Percentiles rank a stretch among this genome's conserved stretches.
Conservation (phyloP, 1,284 basidiomycete species). For the Sanghuangporus sanghuang region DNA sequence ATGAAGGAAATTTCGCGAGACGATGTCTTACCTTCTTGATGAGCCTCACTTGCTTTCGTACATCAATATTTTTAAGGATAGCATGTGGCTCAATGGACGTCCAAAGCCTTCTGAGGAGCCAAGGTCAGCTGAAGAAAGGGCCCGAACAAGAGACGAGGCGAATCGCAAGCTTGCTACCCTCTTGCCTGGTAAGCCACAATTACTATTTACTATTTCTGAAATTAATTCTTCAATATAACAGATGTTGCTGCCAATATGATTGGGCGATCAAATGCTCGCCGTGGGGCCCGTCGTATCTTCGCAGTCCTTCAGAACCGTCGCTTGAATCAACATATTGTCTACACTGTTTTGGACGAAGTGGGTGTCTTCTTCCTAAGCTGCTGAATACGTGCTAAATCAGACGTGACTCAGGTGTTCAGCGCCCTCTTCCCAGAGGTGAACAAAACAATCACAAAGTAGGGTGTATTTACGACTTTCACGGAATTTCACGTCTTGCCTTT, state of each 20-base stretch:
- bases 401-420: slow-evolving; percentile 43
- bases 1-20: slow-evolving; percentile 81
- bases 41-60: slow-evolving; percentile 65
- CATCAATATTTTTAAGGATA: slow-evolving; percentile 63
- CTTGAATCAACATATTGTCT: slow-evolving; percentile 88
- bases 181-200: slow-evolving; percentile 67
- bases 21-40: slow-evolving; percentile 55
- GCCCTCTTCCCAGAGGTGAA: slow-evolving; percentile 55
- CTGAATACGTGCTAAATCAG: background rate
- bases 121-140: slow-evolving; percentile 78
- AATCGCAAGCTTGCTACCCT: slow-evolving; percentile 83
- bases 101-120: slow-evolving; percentile 55
- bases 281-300: slow-evolving; percentile 88
- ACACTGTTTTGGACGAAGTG: slow-evolving; percentile 86
- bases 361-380: slow-evolving; percentile 15
- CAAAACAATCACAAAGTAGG: background rate
- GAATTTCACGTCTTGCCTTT: background rate
- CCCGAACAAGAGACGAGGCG: slow-evolving; percentile 77
- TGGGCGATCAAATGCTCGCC: slow-evolving; percentile 86
- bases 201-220: slow-evolving; percentile 2
- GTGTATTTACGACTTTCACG: background rate
- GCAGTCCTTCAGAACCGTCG: slow-evolving; percentile 89
- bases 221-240: slow-evolving; percentile 26
- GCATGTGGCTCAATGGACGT: slow-evolving; percentile 80
- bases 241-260: slow-evolving; percentile 96